Evolutionary conservation across 129 eudicot species (phyloP).

Genomic region (Arctium minus): DNA sequence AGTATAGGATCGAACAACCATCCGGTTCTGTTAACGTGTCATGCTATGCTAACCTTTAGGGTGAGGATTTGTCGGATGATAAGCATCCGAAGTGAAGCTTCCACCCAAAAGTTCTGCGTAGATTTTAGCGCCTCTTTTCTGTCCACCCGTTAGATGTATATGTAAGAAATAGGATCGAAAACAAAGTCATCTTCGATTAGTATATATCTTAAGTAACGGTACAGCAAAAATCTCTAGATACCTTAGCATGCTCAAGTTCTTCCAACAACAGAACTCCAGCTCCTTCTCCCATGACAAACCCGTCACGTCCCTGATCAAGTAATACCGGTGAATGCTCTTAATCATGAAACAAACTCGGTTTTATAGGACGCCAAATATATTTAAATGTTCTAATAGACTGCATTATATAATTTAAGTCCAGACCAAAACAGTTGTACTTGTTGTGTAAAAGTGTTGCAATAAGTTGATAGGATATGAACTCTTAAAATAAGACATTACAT

Average conservation of each 20-base stretch:
- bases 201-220: not conserved
- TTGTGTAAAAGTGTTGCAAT: too few relatives aligned
- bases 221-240: constrained; percentile 8
- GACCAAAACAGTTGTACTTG: too few relatives aligned
- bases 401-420: too few relatives aligned
- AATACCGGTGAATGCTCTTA: not conserved
- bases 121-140: constrained; percentile 75
- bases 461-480: too few relatives aligned
- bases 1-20: not conserved
- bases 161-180: not conserved
- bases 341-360: not conserved
- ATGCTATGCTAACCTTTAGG: constrained; percentile 60
- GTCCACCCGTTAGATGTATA: constrained; percentile 8
- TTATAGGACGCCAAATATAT: too few relatives aligned
- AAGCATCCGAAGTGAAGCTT: constrained; percentile 84
- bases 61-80: constrained; percentile 91
- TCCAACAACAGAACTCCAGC: constrained; percentile 80
- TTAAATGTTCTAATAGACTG: too few relatives aligned
- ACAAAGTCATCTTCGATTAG: not conserved
- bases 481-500: not conserved
- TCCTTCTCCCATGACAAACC: constrained; percentile 96
- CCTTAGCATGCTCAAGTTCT: constrained; percentile 92
- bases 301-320: constrained; percentile 67
- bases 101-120: constrained; percentile 90
- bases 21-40: not conserved